Conservation (phyloP, 179 eudicot species). For the Beta macrorhiza region DNA sequence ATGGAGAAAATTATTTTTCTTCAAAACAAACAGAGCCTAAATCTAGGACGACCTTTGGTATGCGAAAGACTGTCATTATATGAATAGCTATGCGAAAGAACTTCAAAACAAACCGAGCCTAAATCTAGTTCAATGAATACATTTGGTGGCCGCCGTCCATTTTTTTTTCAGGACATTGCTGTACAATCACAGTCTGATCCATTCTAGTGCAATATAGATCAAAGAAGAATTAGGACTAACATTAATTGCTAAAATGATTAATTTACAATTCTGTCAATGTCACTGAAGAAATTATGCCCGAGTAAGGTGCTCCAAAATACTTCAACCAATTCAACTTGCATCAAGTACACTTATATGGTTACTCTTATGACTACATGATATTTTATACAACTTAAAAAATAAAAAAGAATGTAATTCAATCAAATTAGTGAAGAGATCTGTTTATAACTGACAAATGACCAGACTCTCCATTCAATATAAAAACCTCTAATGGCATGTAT, state of each 20-base stretch:
- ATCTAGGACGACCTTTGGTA: too few relatives aligned
- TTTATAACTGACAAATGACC: constrained; percentile 78
- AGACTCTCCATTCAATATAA: constrained; percentile 83
- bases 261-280: background rate
- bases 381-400: background rate
- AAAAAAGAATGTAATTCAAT: constrained; percentile 13
- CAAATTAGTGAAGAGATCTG: constrained; percentile 43
- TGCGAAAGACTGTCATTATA: too few relatives aligned
- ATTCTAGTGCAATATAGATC: background rate
- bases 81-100: too few relatives aligned
- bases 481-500: constrained; percentile 76
- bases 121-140: background rate
- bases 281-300: background rate
- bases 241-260: background rate
- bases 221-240: background rate
- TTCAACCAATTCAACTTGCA: background rate
- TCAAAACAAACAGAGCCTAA: too few relatives aligned
- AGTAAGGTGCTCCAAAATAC: background rate
- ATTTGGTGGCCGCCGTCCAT: background rate
- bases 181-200: background rate
- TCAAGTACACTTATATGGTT: background rate
- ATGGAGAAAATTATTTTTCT: too few relatives aligned
- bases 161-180: background rate
- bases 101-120: too few relatives aligned
- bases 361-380: background rate